Evolutionary conservation across 2,329 filamentous ascomycete species (phyloP), one percentile per base, ranked within the genome.

Genomic region (Didymella pinodella): DNA sequence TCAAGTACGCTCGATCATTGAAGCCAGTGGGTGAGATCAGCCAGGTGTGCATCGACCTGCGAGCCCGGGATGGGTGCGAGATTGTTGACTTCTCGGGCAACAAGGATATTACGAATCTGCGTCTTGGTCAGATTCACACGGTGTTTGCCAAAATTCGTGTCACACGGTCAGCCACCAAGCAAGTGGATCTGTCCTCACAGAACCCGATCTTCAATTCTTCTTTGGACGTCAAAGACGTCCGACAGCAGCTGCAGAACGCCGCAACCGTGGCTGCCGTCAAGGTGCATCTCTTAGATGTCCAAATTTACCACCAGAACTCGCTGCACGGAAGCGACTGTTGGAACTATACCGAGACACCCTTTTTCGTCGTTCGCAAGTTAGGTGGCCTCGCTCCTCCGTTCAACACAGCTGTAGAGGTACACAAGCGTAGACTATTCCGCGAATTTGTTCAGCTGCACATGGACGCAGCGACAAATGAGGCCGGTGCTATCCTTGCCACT

Each of bases 111-210:
- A 41, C 59, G 4, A 41, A 44, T 38, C 48, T 75, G 16, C 68
- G 67, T 16, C 60, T 67, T n/a, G 73, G 73, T 7, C 68, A 75
- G 57, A 51, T 69, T 5, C 67, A 73, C 28, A 66, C 63, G 1
- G 50, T 75, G 26, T 67, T 73, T 26, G 56, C 52, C 26, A 64
- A 54, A 12, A 25, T 75, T n/a, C 63, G 69, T 20, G 61, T 70
- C 12, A 54, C 50, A 20, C 64, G 53, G 20, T 51, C 50, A n/a
- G 50, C 69, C 26, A 66, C 58, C 7, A 54, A 59, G 18, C 49
- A 53, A 40, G 49, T 72, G 25, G 56, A 68, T 28, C 48, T 67
- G 4, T 22, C 65, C 2, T 67, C 68, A 0, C 20, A 45, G 2
- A 65, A 75, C 40, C 66, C 69, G 4, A 47, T 74, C 26, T 59